Evolutionary conservation across 257 asterid species (phyloP).

Genomic region (Solanum chmielewskii): DNA sequence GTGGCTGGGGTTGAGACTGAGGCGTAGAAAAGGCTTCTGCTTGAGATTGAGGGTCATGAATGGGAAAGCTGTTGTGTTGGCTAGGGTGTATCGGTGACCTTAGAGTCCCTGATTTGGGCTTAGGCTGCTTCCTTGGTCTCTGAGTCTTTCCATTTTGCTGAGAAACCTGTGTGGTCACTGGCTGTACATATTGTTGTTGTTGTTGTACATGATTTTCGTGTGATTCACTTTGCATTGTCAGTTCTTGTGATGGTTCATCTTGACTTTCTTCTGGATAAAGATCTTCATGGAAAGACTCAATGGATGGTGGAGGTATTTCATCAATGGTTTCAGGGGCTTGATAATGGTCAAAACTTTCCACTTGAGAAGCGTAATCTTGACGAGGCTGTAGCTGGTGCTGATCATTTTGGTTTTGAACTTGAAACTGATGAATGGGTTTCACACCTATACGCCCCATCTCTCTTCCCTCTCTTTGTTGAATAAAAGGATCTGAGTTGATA

Average conservation of each 20-base stretch:
- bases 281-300: slow-evolving; percentile 2
- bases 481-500: neutral
- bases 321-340: slow-evolving; percentile 9
- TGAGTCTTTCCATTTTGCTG: neutral
- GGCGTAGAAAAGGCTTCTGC: slow-evolving; percentile 4
- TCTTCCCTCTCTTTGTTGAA: neutral
- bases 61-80: neutral
- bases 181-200: neutral
- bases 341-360: neutral
- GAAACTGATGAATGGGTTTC: neutral
- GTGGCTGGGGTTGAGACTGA: neutral
- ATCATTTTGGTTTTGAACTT: neutral
- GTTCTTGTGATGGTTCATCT: neutral
- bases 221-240: neutral
- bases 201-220: neutral
- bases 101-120: neutral
- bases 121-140: neutral
- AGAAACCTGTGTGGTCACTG: neutral
- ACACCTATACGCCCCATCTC: slow-evolving; percentile 8
- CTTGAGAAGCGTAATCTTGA: neutral
- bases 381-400: neutral
- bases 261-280: neutral
- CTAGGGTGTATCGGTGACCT: neutral
- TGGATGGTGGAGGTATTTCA: slow-evolving; percentile 1
- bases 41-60: neutral